Evolutionary conservation across 1,284 basidiomycete genomes (phyloP), one percentile per base, ranked within the genome.

Genomic region (Calocybe gambosa): DNA sequence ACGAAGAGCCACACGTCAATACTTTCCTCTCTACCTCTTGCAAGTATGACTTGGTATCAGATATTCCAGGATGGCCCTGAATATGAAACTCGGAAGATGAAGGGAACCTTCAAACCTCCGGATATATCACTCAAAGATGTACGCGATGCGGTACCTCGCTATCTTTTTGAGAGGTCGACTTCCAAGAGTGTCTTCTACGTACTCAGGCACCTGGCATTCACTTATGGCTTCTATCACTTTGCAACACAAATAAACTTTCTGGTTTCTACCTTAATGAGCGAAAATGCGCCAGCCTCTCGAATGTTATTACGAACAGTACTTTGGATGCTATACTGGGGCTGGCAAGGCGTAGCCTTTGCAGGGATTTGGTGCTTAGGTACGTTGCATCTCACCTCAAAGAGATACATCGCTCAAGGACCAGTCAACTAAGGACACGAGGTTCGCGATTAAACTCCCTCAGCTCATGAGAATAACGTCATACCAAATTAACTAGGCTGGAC

Each of bases 361-460:
- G 71, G 73, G 21, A 67, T 76, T 39, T 77, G 74, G 63, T 71
- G 69, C 53, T 61, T 77, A 42, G 73, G 74, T 73, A 53, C 43
- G 69, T 2, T 38, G 15, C 8, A 16, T 58, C n/a, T 8, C 40
- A 39, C 39, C 28, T 45, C 31, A 20, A 36, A 6, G 19, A 18
- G 18, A 15, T 8, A 12, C 25, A 19, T 18, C 26, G 12, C 37
- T 35, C 12, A 39, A 39, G 8, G 13, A 13, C 23, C 33, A 35
- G 64, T n/a, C 66, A 65, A 25, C 57, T 13, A 55, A 75, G 63
- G 62, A 35, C 73, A 77, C 54, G 69, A 74, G 53, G 74, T 73
- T 56, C 49, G 62, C 56, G 15, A 20, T 42, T 10, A 12, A 16
- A 3, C 10, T 16, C 42, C 5, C 36, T 5, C 5, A 21, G 18